Evolutionary conservation across 2,329 filamentous ascomycete species (phyloP).

Genomic region (Aspergillus arachidicola): DNA sequence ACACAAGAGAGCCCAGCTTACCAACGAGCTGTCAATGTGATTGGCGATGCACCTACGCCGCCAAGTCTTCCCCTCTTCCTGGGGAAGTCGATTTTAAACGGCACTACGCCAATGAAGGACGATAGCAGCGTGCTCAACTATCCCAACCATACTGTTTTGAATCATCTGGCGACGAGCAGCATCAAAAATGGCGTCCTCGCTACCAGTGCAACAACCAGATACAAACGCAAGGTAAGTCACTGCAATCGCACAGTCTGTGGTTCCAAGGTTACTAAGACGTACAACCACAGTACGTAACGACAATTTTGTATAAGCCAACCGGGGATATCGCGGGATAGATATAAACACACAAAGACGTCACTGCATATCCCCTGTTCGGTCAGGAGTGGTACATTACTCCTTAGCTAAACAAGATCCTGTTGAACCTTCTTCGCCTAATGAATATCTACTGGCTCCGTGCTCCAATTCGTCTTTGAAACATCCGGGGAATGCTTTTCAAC

Average conservation of each 20-base stretch:
- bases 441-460: neutral
- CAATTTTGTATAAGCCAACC: constrained; percentile 95
- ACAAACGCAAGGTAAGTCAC: constrained; percentile 73
- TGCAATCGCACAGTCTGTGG: neutral
- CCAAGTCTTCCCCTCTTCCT: constrained; percentile 88
- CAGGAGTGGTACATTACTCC: neutral
- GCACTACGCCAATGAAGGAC: constrained; percentile 89
- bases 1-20: constrained; percentile 74
- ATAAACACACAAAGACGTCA: constrained; percentile 4
- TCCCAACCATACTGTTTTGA: constrained; percentile 95
- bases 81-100: constrained; percentile 92
- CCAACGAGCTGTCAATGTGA: constrained; percentile 72
- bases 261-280: constrained; percentile 20
- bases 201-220: constrained; percentile 95
- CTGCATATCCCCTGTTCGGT: neutral
- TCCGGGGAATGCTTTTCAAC: neutral
- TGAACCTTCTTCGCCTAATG: neutral
- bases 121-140: constrained; percentile 96
- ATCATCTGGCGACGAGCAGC: constrained; percentile 94
- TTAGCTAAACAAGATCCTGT: neutral
- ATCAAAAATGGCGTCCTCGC: constrained; percentile 96
- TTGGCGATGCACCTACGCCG: constrained; percentile 78
- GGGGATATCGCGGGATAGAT: constrained; percentile 41
- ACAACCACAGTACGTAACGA: constrained; percentile 79
- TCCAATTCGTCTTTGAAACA: neutral